Evolutionary conservation across 2,329 filamentous ascomycete species (phyloP).

Genomic region (Pseudogymnoascus destructans): DNA sequence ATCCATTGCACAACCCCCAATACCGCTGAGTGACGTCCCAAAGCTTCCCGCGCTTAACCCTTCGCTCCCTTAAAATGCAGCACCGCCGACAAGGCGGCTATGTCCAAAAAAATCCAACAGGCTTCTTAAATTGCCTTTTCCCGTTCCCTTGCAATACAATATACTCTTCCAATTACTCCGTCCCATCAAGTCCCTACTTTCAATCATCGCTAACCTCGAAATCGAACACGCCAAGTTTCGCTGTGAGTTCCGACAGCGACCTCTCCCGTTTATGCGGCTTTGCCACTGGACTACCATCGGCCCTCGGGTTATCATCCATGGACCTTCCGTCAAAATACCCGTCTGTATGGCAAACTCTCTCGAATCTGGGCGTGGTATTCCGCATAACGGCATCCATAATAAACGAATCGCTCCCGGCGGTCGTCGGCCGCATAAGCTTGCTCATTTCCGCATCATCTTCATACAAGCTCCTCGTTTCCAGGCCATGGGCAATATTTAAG

Average conservation of each 20-base stretch:
- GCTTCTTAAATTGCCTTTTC: constrained; percentile 2
- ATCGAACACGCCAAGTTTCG: background rate
- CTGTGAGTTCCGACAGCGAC: constrained; percentile 22
- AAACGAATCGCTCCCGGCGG: constrained; percentile 22
- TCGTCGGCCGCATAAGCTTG: constrained; percentile 22
- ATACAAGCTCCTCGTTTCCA: constrained; percentile 11
- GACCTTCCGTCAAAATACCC: constrained; percentile 23
- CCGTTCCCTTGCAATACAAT: constrained; percentile 1
- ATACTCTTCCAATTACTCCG: background rate
- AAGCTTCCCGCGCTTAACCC: constrained; percentile 3
- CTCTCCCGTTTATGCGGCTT: constrained; percentile 33
- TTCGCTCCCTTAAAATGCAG: constrained; percentile 3
- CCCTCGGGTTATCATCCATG: constrained; percentile 24
- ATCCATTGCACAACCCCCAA: background rate
- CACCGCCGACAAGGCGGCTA: background rate
- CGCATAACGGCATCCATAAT: constrained; percentile 25
- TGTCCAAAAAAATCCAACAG: constrained; percentile 7
- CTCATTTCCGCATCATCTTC: constrained; percentile 16
- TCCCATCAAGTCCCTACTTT: background rate
- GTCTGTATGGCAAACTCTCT: constrained; percentile 17
- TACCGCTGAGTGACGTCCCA: background rate
- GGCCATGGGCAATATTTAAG: constrained; percentile 21
- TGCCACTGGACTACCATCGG: constrained; percentile 31
- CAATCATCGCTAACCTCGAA: background rate
- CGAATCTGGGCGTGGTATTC: constrained; percentile 24